phyloP scores from a whole-genome alignment of 495 filamentous ascomycete genomes.

The Beverwykella pulmonaria region DNA sequence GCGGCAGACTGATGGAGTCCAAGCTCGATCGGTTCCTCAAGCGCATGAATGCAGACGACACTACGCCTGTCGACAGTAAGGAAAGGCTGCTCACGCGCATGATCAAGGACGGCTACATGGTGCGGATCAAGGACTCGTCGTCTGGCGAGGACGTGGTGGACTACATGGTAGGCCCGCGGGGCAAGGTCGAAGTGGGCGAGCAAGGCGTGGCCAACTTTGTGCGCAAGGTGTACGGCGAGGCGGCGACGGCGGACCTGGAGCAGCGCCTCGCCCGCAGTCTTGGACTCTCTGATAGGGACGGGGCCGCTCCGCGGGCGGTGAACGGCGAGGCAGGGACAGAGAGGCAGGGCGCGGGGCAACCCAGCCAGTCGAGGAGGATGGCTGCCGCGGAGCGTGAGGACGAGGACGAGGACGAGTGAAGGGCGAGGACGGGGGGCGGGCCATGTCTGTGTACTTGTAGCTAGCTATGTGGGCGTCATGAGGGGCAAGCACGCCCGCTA shows the following conservation, averaged over 20 bases:
- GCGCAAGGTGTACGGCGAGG: slow-evolving; percentile 54
- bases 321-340: slow-evolving; percentile 7
- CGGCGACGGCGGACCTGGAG: slow-evolving; percentile 41
- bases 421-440: too few species aligned
- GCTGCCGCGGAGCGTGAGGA: background rate
- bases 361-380: slow-evolving; percentile 11
- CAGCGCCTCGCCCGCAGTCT: slow-evolving; percentile 45
- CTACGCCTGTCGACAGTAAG: slow-evolving; percentile 75
- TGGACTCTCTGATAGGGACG: slow-evolving; percentile 31
- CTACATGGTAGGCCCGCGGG: slow-evolving; percentile 79
- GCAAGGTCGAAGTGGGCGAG: slow-evolving; percentile 81
- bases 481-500: background rate
- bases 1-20: slow-evolving; percentile 68
- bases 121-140: slow-evolving; percentile 59
- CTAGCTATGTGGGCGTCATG: too few species aligned
- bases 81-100: slow-evolving; percentile 75
- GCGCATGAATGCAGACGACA: slow-evolving; percentile 73
- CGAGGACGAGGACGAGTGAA: slow-evolving; percentile 17
- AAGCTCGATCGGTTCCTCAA: slow-evolving; percentile 63
- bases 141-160: slow-evolving; percentile 65
- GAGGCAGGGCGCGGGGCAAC: too few species aligned
- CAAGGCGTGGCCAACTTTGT: slow-evolving; percentile 72
- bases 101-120: slow-evolving; percentile 78
- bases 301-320: background rate
- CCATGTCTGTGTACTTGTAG: too few species aligned